Evolutionary conservation across 306 rosid species (phyloP), one percentile per base, ranked within the genome.

Genomic region (Mimosa pudica): DNA sequence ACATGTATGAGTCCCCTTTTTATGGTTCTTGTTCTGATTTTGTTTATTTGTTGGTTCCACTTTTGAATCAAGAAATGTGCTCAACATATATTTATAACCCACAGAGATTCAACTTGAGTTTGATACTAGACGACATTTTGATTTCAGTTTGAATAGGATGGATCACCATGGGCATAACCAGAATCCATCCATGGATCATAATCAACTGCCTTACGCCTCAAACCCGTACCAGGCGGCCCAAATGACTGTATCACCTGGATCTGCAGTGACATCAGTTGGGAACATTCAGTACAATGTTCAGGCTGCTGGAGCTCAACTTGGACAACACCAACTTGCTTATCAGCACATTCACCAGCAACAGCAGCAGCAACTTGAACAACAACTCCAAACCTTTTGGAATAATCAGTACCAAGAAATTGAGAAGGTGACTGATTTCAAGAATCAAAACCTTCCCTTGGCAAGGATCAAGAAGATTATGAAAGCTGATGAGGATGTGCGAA

Each of bases 331-430:
- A 79, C 82, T 84, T 79, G 90, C 90, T 72, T 87, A 87, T 82
- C 90, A 87, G 88, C 88, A 87, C 70, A 87, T 87, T 77, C 90
- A 87, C 77, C 90, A 87, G 86, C 90, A 84, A 33, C 90, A 87
- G 4, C 90, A 87, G 65, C 90, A 84, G 76, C 90, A 87, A 66
- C 90, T 87, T 68, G 88, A 84, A 86, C 86, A 84, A 32, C 90
- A 87, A 51, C 86, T 87, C 45, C 87, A 79, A 55, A 10, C 70
- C 6, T 87, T 84, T 20, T 87, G 90, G 90, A 57, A 82, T 44
- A 84, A 79, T 30, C 90, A 87, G 58, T 84, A 76, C 84, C 84
- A 84, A 69, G 90, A 87, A 79, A 87, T 87, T 4, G 90, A 87
- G 81, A 87, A 84, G 76, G 90, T 72, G 33, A 84, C 88, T 38